Evolutionary conservation across 2,329 filamentous ascomycete species (phyloP), one percentile per base, ranked within the genome.

Genomic region (Graphilbum ipis-grandicollis): DNA sequence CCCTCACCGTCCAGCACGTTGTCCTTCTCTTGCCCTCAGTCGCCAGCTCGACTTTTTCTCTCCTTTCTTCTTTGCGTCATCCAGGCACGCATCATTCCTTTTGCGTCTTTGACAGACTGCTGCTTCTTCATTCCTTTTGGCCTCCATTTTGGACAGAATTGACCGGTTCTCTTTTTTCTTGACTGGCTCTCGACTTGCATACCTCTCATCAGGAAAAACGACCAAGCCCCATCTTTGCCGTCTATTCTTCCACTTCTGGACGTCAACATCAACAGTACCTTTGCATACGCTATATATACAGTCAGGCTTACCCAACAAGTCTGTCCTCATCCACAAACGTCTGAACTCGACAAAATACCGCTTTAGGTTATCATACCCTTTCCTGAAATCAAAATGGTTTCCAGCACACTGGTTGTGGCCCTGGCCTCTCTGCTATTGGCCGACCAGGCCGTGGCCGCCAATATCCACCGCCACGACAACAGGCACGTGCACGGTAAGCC

Each of bases 31-130:
- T 40, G 26, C 32, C 9, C 26, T 18, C 19, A 38, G 42, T 44
- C 44, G 42, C 42, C 39, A 44, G 42, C 32, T 46, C 38, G 42
- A 31, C 31, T 25, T 36, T 12, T 28, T 34, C 28, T 34, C 23
- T 33, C 34, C 32, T 32, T 26, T 31, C 38, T 33, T 38, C 34
- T 23, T 31, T 9, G 47, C 42, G 46, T 44, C 33, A 39, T 37
- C 43, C 45, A 47, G 47, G 42, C 38, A 48, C 50, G 50, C 52
- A 57, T 56, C 54, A 58, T 52, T 53, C 52, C 43, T 56, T 56
- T 50, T 52, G 60, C 56, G 58, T 66, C 64, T 67, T 68, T 66
- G 63, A 68, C 48, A 68, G 64, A 66, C 56, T 43, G 56, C 57
- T 47, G 37, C 42, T 40, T 44, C 29, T 33, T 19, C 34, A 30